Conservation (phyloP, 192 early-diverging fungal species). For the Linderina pennispora region DNA sequence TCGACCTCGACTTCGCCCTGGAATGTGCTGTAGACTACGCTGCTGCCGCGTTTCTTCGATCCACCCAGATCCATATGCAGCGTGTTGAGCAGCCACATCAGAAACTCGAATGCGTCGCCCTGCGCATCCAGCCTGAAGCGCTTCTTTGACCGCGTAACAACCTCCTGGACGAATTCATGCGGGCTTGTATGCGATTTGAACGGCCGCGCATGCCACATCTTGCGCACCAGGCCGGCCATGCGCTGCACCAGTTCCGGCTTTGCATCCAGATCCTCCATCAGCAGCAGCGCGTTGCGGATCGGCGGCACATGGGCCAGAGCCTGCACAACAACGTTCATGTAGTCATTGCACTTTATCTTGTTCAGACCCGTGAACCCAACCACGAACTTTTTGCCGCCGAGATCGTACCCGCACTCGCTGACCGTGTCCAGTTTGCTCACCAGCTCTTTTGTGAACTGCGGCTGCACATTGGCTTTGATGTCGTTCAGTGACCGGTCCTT, state of each 20-base stretch:
- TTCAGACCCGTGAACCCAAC: conserved; percentile 93
- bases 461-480: conserved; percentile 86
- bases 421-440: conserved; percentile 62
- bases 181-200: conserved; percentile 95
- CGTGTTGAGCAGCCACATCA: conserved; percentile 89
- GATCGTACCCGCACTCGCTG: conserved; percentile 56
- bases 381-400: conserved; percentile 78
- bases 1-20: conserved; percentile 80
- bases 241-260: conserved; percentile 62
- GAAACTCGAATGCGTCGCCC: conserved; percentile 79
- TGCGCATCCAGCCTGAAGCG: conserved; percentile 74
- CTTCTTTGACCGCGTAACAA: conserved; percentile 72
- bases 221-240: conserved; percentile 73
- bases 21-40: conserved; percentile 77
- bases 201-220: conserved; percentile 87
- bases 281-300: conserved; percentile 77
- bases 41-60: conserved; percentile 62
- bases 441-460: conserved; percentile 64
- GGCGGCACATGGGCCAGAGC: conserved; percentile 79
- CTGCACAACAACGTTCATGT: conserved; percentile 89
- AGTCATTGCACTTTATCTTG: conserved; percentile 92
- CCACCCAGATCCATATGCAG: conserved; percentile 84
- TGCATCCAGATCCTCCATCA: conserved; percentile 12
- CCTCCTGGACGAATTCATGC: conserved; percentile 93
- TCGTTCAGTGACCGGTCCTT: conserved; percentile 80